Percentiles rank a stretch among this genome's conserved stretches.
Evolutionary conservation across 805 yeast genomes (phyloP).

Genomic region (Starmerella floricola): DNA sequence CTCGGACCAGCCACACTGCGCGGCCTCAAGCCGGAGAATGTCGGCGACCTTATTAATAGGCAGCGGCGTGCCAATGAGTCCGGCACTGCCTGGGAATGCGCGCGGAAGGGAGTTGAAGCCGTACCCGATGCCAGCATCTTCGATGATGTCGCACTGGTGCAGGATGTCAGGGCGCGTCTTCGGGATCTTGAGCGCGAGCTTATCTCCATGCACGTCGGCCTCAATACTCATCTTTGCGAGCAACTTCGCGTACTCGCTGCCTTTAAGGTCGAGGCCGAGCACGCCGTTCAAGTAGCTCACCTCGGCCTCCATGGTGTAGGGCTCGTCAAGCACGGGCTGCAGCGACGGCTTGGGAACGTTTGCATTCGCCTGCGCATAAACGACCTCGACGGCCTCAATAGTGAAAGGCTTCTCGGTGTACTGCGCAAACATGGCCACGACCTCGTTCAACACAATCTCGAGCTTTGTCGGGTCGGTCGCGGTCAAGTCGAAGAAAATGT

Average conservation of each 20-base stretch:
- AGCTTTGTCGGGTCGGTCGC: constrained; percentile 93
- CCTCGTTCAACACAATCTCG: constrained; percentile 79
- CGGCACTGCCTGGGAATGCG: constrained; percentile 67
- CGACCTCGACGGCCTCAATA: constrained; percentile 79
- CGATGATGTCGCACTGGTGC: constrained; percentile 97
- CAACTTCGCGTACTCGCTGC: constrained; percentile 54
- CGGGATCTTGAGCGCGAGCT: constrained; percentile 56
- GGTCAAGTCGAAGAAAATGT: constrained; percentile 85
- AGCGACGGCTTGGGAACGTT: constrained; percentile 36
- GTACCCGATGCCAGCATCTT: constrained; percentile 92
- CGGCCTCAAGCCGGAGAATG: constrained; percentile 76
- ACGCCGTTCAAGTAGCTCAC: constrained; percentile 80
- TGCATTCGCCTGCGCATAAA: constrained; percentile 51
- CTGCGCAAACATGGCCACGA: constrained; percentile 91
- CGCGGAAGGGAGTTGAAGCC: constrained; percentile 83
- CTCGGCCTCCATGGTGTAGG: constrained; percentile 62
- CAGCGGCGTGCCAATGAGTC: constrained; percentile 70
- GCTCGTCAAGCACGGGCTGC: constrained; percentile 52
- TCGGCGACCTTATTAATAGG: constrained; percentile 87
- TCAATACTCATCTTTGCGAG: constrained; percentile 70
- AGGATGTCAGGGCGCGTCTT: constrained; percentile 90
- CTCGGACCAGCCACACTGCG: constrained; percentile 93
- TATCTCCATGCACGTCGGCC: constrained; percentile 42
- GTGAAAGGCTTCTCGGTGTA: constrained; percentile 73
- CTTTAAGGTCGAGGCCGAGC: constrained; percentile 66